Evolutionary conservation across 768 basidiomycete genomes (phyloP).

Genomic region (Pisolithus microcarpus): DNA sequence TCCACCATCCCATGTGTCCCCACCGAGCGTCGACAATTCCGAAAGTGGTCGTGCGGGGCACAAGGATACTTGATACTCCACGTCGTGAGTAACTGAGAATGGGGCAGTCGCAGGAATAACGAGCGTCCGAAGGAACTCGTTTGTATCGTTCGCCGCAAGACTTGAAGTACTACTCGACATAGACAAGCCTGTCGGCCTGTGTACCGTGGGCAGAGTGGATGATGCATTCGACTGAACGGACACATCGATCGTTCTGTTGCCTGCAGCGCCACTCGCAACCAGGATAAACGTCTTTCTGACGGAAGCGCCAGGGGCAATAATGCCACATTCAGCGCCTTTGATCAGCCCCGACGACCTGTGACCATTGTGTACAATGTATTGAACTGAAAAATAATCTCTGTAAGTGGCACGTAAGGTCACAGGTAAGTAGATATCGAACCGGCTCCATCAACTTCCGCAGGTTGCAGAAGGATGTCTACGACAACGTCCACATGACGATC

Average conservation of each 20-base stretch:
- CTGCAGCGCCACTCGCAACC: constrained; percentile 51
- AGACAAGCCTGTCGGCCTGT: constrained; percentile 2
- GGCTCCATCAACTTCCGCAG: constrained; percentile 66
- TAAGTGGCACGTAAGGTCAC: neutral
- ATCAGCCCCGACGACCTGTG: constrained; percentile 65
- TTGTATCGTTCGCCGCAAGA: constrained; percentile 23
- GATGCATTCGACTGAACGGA: constrained; percentile 59
- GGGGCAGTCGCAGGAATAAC: constrained; percentile 60
- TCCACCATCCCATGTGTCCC: constrained; percentile 47
- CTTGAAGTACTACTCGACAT: constrained; percentile 11
- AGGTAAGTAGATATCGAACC: constrained; percentile 34
- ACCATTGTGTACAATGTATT: constrained; percentile 53
- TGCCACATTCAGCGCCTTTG: constrained; percentile 65
- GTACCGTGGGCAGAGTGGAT: neutral
- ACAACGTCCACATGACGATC: constrained; percentile 58
- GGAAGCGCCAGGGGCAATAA: constrained; percentile 50
- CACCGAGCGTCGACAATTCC: constrained; percentile 49
- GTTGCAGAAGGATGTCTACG: constrained; percentile 74
- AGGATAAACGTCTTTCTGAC: constrained; percentile 59
- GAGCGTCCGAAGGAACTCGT: constrained; percentile 62
- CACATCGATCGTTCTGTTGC: constrained; percentile 72
- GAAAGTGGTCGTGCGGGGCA: constrained; percentile 39
- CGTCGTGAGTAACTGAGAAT: constrained; percentile 46
- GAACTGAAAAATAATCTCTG: constrained; percentile 34
- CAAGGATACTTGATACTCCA: constrained; percentile 45